A percentile compares a stretch with the other conserved stretches of the same genome.
phyloP scores from a whole-genome alignment of 495 filamentous ascomycete species.

The Penicillium maclennaniae region DNA sequence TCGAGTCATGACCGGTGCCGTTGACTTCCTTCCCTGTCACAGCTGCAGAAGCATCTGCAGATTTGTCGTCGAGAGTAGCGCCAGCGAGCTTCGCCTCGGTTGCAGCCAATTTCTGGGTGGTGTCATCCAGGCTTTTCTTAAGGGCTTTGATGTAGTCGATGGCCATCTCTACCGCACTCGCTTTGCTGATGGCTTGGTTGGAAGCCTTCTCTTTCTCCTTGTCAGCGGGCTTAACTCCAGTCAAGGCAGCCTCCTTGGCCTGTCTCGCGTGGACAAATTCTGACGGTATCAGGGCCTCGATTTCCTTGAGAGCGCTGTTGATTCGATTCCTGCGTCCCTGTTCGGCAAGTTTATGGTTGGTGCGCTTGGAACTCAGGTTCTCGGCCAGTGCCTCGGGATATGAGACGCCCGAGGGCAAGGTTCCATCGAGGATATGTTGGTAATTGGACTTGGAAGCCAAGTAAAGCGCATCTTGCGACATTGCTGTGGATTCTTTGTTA shows the following conservation, averaged over 20 bases:
- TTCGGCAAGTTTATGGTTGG: conserved; percentile 96
- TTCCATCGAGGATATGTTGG: conserved; percentile 94
- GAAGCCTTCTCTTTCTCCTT: conserved; percentile 45
- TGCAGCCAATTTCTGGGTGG: conserved; percentile 58
- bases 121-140: conserved; percentile 66
- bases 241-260: conserved; percentile 29
- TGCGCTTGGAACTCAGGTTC: conserved; percentile 92
- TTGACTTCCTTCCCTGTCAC: background rate
- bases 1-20: background rate
- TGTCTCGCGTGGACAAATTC: conserved; percentile 36
- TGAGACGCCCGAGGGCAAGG: conserved; percentile 78
- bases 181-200: conserved; percentile 75
- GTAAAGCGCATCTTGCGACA: conserved; percentile 70
- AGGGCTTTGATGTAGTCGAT: conserved; percentile 92
- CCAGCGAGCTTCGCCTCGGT: conserved; percentile 48
- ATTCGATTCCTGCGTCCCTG: conserved; percentile 94
- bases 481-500: conserved; percentile 24
- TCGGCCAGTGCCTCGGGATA: conserved; percentile 90
- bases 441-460: conserved; percentile 96
- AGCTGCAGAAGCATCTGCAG: background rate
- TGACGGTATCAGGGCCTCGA: conserved; percentile 73
- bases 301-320: conserved; percentile 89
- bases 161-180: conserved; percentile 90
- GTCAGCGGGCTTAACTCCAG: conserved; percentile 33
- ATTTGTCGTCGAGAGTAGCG: background rate